Conservation (phyloP, 2,329 filamentous ascomycete species). For the Coleophoma crateriformis region DNA sequence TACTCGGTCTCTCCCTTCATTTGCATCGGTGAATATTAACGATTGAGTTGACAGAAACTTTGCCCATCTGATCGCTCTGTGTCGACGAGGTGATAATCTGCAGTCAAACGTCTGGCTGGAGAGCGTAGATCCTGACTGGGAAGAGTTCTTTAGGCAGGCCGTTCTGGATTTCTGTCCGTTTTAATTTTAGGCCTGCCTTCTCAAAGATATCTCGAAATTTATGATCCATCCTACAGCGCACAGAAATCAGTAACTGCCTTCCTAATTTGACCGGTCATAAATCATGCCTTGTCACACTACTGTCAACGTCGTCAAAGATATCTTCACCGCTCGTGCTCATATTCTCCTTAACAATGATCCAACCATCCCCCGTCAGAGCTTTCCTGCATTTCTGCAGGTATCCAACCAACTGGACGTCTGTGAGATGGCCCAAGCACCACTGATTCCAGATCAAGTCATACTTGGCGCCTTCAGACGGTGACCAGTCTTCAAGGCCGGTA, state of each 20-base stretch:
- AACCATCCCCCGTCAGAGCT: constrained; percentile 44
- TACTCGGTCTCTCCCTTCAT: too few species aligned
- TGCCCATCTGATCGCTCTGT: too few species aligned
- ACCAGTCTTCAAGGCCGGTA: constrained; percentile 70
- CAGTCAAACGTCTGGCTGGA: constrained; percentile 29
- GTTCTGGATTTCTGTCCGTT: constrained; percentile 65
- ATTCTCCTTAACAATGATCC: constrained; percentile 80
- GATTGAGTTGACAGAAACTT: too few species aligned
- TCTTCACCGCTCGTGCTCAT: constrained; percentile 53
- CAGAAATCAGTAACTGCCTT: constrained; percentile 2
- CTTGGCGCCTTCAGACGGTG: constrained; percentile 30
- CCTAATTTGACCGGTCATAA: not conserved
- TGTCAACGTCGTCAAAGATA: constrained; percentile 70
- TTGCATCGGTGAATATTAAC: too few species aligned
- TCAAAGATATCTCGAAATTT: constrained; percentile 69
- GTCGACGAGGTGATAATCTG: not conserved
- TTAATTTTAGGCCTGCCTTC: constrained; percentile 60
- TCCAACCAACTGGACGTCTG: constrained; percentile 62
- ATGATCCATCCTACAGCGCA: constrained; percentile 50
- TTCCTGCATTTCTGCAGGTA: constrained; percentile 59
- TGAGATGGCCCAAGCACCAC: constrained; percentile 84
- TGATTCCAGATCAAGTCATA: constrained; percentile 89
- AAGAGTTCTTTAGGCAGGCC: constrained; percentile 59
- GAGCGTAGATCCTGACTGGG: constrained; percentile 73
- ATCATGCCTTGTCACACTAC: constrained; percentile 63